These are phyloP conservation scores for Ascochyta pisi DNA, from an alignment of 2,329 filamentous ascomycete species.

Conservation along the genomic window DNA sequence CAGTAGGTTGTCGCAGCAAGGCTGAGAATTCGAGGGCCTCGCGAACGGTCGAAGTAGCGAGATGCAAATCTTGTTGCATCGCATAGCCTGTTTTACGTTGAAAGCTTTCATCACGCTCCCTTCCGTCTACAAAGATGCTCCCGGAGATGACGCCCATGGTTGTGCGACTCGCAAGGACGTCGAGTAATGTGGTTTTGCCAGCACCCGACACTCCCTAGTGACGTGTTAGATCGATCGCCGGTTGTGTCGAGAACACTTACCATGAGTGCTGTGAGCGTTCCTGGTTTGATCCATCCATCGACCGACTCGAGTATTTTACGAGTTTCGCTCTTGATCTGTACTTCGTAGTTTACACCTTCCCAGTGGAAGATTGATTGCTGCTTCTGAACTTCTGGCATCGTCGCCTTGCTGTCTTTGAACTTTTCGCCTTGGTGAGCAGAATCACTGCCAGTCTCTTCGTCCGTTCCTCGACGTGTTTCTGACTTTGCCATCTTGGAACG, in stretches of 20 bases:
- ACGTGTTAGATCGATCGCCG: background rate
- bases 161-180: slow-evolving; percentile 64
- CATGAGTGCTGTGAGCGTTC: slow-evolving; percentile 53
- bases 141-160: slow-evolving; percentile 40
- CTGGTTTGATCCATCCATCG: slow-evolving; percentile 62
- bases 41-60: slow-evolving; percentile 40
- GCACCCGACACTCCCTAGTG: slow-evolving; percentile 79
- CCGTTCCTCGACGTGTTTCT: slow-evolving; percentile 35
- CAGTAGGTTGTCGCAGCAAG: slow-evolving; percentile 29
- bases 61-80: slow-evolving; percentile 65
- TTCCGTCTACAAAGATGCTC: slow-evolving; percentile 36
- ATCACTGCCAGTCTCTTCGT: slow-evolving; percentile 48
- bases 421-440: slow-evolving; percentile 39
- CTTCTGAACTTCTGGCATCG: slow-evolving; percentile 38
- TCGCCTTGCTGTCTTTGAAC: slow-evolving; percentile 33
- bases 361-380: slow-evolving; percentile 50
- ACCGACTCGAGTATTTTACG: slow-evolving; percentile 61
- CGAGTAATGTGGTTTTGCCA: slow-evolving; percentile 88
- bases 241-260: slow-evolving; percentile 39
- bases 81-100: slow-evolving; percentile 89
- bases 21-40: slow-evolving; percentile 54
- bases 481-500: slow-evolving; percentile 47
- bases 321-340: slow-evolving; percentile 48
- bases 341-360: slow-evolving; percentile 36
- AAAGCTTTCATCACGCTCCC: slow-evolving; percentile 72